phyloP scores from a whole-genome alignment of 768 basidiomycete species.

The Lactifluus subvellereus region DNA sequence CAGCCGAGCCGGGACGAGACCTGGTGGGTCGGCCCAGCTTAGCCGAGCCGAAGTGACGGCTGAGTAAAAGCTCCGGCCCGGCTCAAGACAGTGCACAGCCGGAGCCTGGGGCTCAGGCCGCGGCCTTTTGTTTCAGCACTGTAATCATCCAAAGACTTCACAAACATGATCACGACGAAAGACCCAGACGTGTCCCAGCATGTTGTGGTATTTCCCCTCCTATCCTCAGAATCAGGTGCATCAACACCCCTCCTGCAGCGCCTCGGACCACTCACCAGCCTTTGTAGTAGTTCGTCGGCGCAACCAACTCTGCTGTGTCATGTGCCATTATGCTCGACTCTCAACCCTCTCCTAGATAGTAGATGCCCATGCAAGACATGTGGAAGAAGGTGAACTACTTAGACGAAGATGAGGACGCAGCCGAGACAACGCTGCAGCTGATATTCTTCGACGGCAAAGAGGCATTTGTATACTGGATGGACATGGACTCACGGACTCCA shows the following conservation, averaged over 20 bases:
- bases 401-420: slow-evolving; percentile 72
- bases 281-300: slow-evolving; percentile 78
- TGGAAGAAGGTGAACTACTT: slow-evolving; percentile 45
- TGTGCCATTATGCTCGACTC: slow-evolving; percentile 89
- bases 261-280: not conserved
- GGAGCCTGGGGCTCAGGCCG: no score
- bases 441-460: slow-evolving; percentile 99
- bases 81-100: no score
- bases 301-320: slow-evolving; percentile 94
- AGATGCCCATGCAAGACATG: slow-evolving; percentile 46
- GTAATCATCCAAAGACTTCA: slow-evolving; percentile 49
- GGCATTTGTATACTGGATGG: slow-evolving; percentile 87
- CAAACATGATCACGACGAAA: slow-evolving; percentile 93
- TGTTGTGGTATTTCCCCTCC: slow-evolving; percentile 66
- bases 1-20: no score
- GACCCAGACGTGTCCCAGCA: slow-evolving; percentile 78
- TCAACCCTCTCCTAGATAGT: slow-evolving; percentile 70
- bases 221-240: slow-evolving; percentile 72
- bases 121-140: no score
- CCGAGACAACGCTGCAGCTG: slow-evolving; percentile 85
- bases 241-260: not conserved
- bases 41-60: no score
- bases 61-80: no score
- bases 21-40: no score
- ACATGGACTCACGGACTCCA: slow-evolving; percentile 80